Conservation (phyloP, 2,329 filamentous ascomycete species). For the Emericellopsis atlantica region DNA sequence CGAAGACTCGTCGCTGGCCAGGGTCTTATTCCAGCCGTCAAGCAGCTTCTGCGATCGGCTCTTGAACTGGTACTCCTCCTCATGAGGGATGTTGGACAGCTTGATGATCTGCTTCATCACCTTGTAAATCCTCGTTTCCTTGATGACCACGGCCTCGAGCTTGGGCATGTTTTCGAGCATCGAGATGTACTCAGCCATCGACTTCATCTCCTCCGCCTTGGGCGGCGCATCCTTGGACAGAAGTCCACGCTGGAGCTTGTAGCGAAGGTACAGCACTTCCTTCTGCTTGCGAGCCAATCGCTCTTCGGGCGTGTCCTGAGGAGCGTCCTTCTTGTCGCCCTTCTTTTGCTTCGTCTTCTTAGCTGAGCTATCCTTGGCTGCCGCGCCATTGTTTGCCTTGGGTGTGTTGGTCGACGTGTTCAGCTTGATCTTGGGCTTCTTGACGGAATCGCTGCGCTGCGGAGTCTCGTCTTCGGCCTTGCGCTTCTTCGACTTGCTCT, state of each 20-base stretch:
- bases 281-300: conserved; percentile 49
- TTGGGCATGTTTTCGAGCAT: conserved; percentile 67
- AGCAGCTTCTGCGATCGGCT: conserved; percentile 66
- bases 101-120: conserved; percentile 92
- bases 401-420: conserved; percentile 49
- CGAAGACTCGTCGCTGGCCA: conserved; percentile 45
- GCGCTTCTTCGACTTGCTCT: conserved; percentile 63
- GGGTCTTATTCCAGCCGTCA: conserved; percentile 77
- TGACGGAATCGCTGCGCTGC: conserved; percentile 47
- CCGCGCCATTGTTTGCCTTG: conserved; percentile 53
- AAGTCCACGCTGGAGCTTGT: conserved; percentile 91
- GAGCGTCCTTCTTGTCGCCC: conserved; percentile 42
- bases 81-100: conserved; percentile 70
- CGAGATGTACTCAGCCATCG: conserved; percentile 63
- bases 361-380: conserved; percentile 44
- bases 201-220: conserved; percentile 73
- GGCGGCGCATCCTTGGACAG: conserved; percentile 73
- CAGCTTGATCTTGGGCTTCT: conserved; percentile 57
- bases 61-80: conserved; percentile 86
- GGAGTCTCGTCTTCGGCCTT: conserved; percentile 71
- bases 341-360: conserved; percentile 39
- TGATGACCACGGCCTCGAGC: conserved; percentile 80
- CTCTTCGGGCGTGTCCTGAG: conserved; percentile 47
- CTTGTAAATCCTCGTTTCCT: conserved; percentile 94
- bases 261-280: conserved; percentile 82